A percentile compares a stretch with the other conserved stretches of the same genome.
Conservation (phyloP, 2,329 filamentous ascomycete species). For the Cladophialophora carrionii region DNA sequence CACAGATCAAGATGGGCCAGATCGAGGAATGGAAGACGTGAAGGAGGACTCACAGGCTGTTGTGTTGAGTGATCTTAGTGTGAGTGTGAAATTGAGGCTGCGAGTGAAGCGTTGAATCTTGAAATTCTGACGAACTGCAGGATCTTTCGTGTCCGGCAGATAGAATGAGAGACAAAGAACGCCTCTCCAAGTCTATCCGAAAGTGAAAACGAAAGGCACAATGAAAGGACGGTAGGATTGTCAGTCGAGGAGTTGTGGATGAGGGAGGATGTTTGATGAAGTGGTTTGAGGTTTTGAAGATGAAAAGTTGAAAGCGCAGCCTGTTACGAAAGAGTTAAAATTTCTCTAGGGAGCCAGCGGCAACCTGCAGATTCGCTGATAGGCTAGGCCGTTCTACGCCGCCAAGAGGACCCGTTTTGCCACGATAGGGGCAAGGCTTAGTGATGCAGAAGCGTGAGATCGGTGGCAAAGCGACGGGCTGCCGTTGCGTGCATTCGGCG, state of each 20-base stretch:
- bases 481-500: not conserved
- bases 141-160: constrained; percentile 37
- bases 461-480: not conserved
- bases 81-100: constrained; percentile 25
- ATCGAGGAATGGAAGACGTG: not conserved
- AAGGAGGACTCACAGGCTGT: constrained; percentile 24
- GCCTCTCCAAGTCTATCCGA: constrained; percentile 41
- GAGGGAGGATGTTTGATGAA: constrained; percentile 24
- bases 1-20: not conserved
- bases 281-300: constrained; percentile 16
- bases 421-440: constrained; percentile 8
- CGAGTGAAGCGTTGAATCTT: constrained; percentile 20
- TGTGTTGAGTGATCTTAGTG: constrained; percentile 9
- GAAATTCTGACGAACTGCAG: constrained; percentile 12
- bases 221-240: constrained; percentile 31
- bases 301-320: constrained; percentile 32
- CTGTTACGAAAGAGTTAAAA: constrained; percentile 18
- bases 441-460: constrained; percentile 1
- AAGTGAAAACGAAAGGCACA: constrained; percentile 38
- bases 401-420: not conserved
- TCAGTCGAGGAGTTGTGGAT: constrained; percentile 24
- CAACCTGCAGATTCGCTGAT: constrained; percentile 1
- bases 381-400: constrained; percentile 4
- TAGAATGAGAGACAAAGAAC: constrained; percentile 39
- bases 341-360: constrained; percentile 24